Base-by-base conservation (phyloP, 306 rosid species). In the Mimosa bimucronata region DNA sequence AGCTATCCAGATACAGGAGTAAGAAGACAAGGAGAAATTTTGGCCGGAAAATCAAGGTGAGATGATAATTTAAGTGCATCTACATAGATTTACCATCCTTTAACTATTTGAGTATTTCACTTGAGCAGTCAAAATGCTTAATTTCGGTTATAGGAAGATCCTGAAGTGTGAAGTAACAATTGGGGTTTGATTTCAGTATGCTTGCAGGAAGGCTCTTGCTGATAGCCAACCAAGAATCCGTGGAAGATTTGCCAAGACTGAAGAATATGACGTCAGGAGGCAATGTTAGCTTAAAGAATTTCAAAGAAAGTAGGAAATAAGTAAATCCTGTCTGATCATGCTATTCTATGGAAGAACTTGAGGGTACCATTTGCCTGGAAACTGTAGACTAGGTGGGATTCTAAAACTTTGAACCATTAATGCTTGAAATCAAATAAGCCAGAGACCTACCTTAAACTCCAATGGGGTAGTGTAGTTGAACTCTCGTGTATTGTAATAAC, bases 191-290 rank as follows among this genome's bases (percentile, higher is more conserved):
- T 85, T 87, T 46, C 83, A 92, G 98, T 94, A 94, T 64, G 97
- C 97, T 41, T 94, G 98, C 89, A 94, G 97, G 92, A 94, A 94
- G 87, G 98, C 97, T 69, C 95, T 94, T 6, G 98, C 98, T 0
- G 98, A 94, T 89, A 94, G 92, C 66, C 98, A 94, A 81, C 98
- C 97, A 28, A 90, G 98, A 87, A 89, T 94, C 80, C 94, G 98
- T 1, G 98, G 98, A 89, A 91, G 98, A 88, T 94, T 94, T 80
- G 98, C 98, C 2, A 94, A 86, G 87, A 91, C 94, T 0, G 98
- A 92, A 70, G 93, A 94, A 70, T 73, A 53, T 6, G 89, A 86
- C 48, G 66, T 40, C 48, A 88, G 86, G 86, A 89, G 92, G 88
- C 86, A 80, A 71, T 87, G 58, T 41, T 40, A 67, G 50, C 73